Evolutionary conservation across 768 basidiomycete species (phyloP), one percentile per base, ranked within the genome.

Genomic region (Auricularia cornea): DNA sequence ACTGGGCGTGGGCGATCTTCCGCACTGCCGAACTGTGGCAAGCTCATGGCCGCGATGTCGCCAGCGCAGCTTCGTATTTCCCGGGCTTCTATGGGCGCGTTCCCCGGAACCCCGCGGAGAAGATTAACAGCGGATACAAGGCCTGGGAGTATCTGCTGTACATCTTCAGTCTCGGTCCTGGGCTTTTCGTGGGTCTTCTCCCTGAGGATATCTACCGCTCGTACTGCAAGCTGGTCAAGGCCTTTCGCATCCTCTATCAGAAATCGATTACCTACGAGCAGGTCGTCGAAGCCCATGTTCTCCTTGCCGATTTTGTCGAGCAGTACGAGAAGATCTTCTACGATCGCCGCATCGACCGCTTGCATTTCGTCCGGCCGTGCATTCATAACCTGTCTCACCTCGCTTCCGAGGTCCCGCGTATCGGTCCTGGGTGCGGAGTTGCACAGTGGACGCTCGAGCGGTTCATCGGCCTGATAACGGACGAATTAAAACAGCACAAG

Each of bases 81-180:
- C 78, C 78, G 23, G 71, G 72, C 0, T 78, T 74, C 0, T 80
- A 78, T 69, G 75, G 79, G 65, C 70, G 75, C 3, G 73, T 77
- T 6, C 81, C 78, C 2, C 72, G 76, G 0, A 77, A 81, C 63
- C 70, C 71, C 16, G 76, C 77, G 0, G 69, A 75, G 48, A 80
- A 80, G 62, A 73, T 80, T 62, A 65, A 72, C 3, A 76, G 74
- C 63, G 75, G 77, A 0, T 80, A 78, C 64, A 78, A 79, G 54
- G 76, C 76, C 1, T 69, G 68, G 38, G 77, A 80, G 62, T 80
- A 60, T 35, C 64, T 68, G 1, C 60, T 67, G 0, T 78, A 77
- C 61, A 8, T 78, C 16, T 77, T 67, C 56, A 67, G 67, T 14
- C 60, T 71, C 3, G 65, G 66, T 32, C 60, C 60, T 18, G 60